phyloP scores from a whole-genome alignment of 2,329 filamentous ascomycete species.

The Xylariaceae sp. region DNA sequence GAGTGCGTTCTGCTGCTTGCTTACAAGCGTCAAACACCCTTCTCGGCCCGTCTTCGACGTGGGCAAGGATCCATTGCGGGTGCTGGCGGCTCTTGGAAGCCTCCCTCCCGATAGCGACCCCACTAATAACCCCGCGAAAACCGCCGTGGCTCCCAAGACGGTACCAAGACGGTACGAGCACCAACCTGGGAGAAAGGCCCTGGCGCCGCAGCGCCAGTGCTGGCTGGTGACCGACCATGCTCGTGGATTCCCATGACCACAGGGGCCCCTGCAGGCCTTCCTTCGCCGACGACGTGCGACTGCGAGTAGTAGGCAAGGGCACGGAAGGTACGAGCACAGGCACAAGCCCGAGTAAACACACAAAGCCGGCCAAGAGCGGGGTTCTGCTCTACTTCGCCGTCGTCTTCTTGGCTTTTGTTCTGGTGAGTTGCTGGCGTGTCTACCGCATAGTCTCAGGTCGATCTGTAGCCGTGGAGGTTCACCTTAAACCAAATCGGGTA shows the following conservation, averaged over 20 bases:
- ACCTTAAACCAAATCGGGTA: too few relatives aligned
- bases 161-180: slow-evolving; percentile 1
- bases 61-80: slow-evolving; percentile 10
- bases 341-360: background rate
- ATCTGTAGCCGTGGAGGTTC: too few relatives aligned
- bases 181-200: slow-evolving; percentile 20
- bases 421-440: slow-evolving; percentile 24
- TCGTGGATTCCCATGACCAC: slow-evolving; percentile 12
- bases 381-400: slow-evolving; percentile 21
- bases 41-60: slow-evolving; percentile 16
- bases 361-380: slow-evolving; percentile 17
- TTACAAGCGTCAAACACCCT: slow-evolving; percentile 5
- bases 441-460: background rate
- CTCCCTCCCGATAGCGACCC: slow-evolving; percentile 19
- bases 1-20: background rate
- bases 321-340: too few relatives aligned
- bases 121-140: slow-evolving; percentile 33
- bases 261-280: slow-evolving; percentile 1
- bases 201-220: slow-evolving; percentile 31
- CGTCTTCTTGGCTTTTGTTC: slow-evolving; percentile 24
- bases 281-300: slow-evolving; percentile 3
- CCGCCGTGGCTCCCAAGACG: slow-evolving; percentile 30
- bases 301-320: too few relatives aligned
- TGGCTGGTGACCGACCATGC: slow-evolving; percentile 14
- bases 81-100: slow-evolving; percentile 14